phyloP scores from a whole-genome alignment of 2,329 filamentous ascomycete genomes.

The Dothiorella sarmentorum region DNA sequence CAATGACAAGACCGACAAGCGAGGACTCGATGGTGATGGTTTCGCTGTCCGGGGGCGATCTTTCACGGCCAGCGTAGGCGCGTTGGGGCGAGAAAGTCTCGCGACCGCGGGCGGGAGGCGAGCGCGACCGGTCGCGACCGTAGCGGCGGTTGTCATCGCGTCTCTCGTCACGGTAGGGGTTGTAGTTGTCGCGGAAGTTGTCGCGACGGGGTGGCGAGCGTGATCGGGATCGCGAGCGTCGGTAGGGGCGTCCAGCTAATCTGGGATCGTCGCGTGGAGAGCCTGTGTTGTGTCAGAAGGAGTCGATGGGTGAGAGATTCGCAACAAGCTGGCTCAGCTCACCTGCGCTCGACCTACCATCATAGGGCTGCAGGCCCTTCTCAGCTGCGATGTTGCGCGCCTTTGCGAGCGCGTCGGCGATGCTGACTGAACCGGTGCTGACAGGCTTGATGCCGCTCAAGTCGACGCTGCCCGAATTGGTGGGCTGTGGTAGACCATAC shows the following conservation, averaged over 20 bases:
- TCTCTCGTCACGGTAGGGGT: constrained; percentile 82
- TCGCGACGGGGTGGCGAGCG: constrained; percentile 58
- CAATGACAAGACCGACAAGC: constrained; percentile 86
- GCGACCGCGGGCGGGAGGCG: constrained; percentile 58
- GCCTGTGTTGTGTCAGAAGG: constrained; percentile 23
- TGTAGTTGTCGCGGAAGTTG: constrained; percentile 70
- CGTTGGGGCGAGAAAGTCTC: constrained; percentile 59
- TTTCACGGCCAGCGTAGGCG: constrained; percentile 50
- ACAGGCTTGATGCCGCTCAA: constrained; percentile 75
- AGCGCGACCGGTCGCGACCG: constrained; percentile 70
- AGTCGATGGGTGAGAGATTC: constrained; percentile 7
- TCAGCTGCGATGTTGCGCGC: constrained; percentile 78
- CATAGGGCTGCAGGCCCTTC: constrained; percentile 59
- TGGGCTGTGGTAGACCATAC: constrained; percentile 62
- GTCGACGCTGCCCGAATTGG: constrained; percentile 72
- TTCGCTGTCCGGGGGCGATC: constrained; percentile 67
- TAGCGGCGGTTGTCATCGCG: constrained; percentile 66
- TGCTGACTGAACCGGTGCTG: constrained; percentile 76
- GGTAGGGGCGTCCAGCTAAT: constrained; percentile 56
- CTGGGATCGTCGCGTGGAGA: constrained; percentile 45
- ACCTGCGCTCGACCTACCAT: constrained; percentile 40
- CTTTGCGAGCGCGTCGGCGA: constrained; percentile 80
- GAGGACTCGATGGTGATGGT: constrained; percentile 83
- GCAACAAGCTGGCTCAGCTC: constrained; percentile 43
- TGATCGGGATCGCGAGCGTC: constrained; percentile 66